Base-by-base conservation (phyloP, 768 basidiomycete species). In the Kondoa malvinella region DNA sequence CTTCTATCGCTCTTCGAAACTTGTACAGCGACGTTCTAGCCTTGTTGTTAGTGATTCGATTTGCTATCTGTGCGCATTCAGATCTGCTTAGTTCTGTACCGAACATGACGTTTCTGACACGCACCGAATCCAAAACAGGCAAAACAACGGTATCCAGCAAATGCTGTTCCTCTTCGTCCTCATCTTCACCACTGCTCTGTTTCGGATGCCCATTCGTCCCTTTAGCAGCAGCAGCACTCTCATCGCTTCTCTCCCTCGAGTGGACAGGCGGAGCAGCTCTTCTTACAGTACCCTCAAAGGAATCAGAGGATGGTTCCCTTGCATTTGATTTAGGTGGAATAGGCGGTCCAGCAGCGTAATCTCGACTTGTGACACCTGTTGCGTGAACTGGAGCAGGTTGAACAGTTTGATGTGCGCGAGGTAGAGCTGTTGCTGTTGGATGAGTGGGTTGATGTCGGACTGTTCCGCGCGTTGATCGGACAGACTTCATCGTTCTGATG, bases 141-240 rank as follows among this genome's bases (percentile, higher is more conserved):
- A 96, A 79, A 64, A 96, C 86, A 32, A 99, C 94, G 1, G 90
- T 90, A 74, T 95, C 92, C 40, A 97, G 80, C 86, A 97, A 94
- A n/a, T 16, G 30, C 30, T 67, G 70, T 26, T 70, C 71, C 12
- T 75, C 77, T 30, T 71, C 73, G 21, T 75, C 72, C 31, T 73
- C 70, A 34, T 74, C 70, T 2, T 50, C 66, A 15, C 34, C 57
- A 59, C 56, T 56, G 59, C 32, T 33, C 56, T 15, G 15, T 25
- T 32, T 27, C 61, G 62, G 61, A 65, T n/a, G 60, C 33, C 34
- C 57, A 50, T 29, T 15, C 26, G 34, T 33, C 4, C 17, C 56
- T 57, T 21, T 34, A 30, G 21, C 56, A 40, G n/a, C 56, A 8
- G 66, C 33, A 64, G 64, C 15, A 65, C 66, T 25, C 67, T 32